phyloP scores from a whole-genome alignment of 2,329 filamentous ascomycete species.

The Chrysoporthe deuterocubensis region DNA sequence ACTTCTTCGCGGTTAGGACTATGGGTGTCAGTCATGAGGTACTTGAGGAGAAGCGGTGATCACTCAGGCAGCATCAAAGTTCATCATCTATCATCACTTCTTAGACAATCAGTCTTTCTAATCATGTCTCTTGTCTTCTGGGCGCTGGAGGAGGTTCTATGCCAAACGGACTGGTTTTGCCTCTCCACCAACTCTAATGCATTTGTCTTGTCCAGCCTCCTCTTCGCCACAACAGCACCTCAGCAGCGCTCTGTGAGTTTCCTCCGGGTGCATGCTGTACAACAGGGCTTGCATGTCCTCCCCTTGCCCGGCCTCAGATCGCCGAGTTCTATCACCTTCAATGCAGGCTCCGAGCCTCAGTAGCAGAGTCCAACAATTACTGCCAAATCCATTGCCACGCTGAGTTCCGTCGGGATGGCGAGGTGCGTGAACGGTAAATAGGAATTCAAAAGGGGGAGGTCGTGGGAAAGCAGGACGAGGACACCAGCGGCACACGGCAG shows the following conservation, averaged over 20 bases:
- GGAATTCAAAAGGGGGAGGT: slow-evolving; percentile 4
- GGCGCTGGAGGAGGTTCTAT: slow-evolving; percentile 27
- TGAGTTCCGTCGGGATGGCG: neutral
- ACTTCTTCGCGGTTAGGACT: neutral
- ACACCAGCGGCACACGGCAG: slow-evolving; percentile 6
- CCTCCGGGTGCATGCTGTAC: slow-evolving; percentile 5
- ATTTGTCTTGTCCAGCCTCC: slow-evolving; percentile 22
- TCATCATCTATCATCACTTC: neutral
- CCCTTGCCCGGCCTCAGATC: slow-evolving; percentile 8
- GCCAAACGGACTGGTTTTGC: slow-evolving; percentile 29
- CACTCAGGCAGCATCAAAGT: neutral
- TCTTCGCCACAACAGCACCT: slow-evolving; percentile 1
- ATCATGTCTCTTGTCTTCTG: slow-evolving; percentile 30
- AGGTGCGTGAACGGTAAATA: neutral
- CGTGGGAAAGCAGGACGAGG: slow-evolving; percentile 13
- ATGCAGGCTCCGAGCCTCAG: neutral
- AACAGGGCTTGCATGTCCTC: neutral
- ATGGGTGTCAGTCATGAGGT: neutral
- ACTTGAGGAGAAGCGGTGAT: neutral
- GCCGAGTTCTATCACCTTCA: neutral
- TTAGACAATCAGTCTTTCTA: slow-evolving; percentile 21
- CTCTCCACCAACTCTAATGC: slow-evolving; percentile 29
- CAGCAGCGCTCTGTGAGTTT: slow-evolving; percentile 5
- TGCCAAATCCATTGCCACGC: slow-evolving; percentile 18
- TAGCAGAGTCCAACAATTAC: slow-evolving; percentile 11